Evolutionary conservation across 2,329 filamentous ascomycete genomes (phyloP).

Genomic region (Cladosporium sp.): DNA sequence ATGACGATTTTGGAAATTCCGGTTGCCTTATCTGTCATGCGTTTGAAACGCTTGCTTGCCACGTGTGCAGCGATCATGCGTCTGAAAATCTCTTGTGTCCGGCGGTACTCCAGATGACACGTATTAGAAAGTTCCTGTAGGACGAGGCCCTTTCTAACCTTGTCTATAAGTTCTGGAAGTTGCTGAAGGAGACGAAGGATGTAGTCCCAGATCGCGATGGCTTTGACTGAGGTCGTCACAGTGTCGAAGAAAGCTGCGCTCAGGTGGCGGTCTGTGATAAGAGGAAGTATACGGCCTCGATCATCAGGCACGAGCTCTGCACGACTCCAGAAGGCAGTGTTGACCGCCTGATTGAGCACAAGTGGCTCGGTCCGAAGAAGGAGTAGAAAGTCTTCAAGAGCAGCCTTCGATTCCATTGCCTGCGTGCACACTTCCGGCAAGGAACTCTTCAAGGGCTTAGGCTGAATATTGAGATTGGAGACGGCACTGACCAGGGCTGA

Average conservation of each 20-base stretch:
- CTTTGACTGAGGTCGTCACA: slow-evolving; percentile 13
- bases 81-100: slow-evolving; percentile 14
- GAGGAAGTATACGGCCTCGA: slow-evolving; percentile 14
- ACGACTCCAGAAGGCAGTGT: slow-evolving; percentile 10
- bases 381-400: slow-evolving; percentile 12
- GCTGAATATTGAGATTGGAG: slow-evolving; percentile 10
- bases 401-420: slow-evolving; percentile 12
- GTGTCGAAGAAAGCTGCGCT: slow-evolving; percentile 16
- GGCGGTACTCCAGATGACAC: slow-evolving; percentile 15
- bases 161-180: slow-evolving; percentile 9
- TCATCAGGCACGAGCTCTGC: slow-evolving; percentile 14
- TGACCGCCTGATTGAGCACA: slow-evolving; percentile 15
- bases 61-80: slow-evolving; percentile 12
- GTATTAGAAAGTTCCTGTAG: slow-evolving; percentile 16
- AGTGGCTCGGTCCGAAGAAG: slow-evolving; percentile 14
- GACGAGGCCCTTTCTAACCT: slow-evolving; percentile 13
- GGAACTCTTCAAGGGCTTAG: slow-evolving; percentile 9
- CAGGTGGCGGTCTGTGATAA: slow-evolving; percentile 11
- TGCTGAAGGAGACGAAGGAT: slow-evolving; percentile 11
- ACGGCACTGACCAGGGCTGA: neutral
- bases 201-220: slow-evolving; percentile 17
- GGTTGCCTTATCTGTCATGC: neutral
- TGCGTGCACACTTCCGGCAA: slow-evolving; percentile 12
- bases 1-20: slow-evolving; percentile 10
- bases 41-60: slow-evolving; percentile 14